Percentiles rank a stretch among this genome's conserved stretches.
Conservation (phyloP, 768 basidiomycete species). For the Auricularia cornea region DNA sequence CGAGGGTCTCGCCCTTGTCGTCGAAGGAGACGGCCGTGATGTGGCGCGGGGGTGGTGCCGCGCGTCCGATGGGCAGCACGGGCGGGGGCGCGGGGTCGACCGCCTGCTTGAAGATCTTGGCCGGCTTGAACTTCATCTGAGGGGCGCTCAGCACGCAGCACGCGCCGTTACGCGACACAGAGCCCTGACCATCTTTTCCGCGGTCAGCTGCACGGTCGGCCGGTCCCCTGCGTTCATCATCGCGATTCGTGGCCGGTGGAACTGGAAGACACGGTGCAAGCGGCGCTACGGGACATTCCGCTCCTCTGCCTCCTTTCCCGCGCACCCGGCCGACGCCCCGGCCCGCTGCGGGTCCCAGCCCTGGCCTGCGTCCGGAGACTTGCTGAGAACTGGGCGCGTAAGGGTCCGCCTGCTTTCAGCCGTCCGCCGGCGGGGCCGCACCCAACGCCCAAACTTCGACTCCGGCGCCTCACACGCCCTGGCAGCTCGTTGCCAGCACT, state of each 20-base stretch:
- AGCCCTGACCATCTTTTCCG: background rate
- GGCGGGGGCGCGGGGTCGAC: conserved; percentile 54
- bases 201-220: background rate
- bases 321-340: too few species aligned
- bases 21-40: conserved; percentile 90
- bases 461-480: too few species aligned
- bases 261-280: too few species aligned
- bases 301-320: too few species aligned
- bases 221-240: background rate
- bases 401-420: too few species aligned
- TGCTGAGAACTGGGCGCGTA: too few species aligned
- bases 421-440: too few species aligned
- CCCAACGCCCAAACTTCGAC: too few species aligned
- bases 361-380: too few species aligned
- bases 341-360: too few species aligned
- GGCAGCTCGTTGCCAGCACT: too few species aligned
- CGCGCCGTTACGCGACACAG: background rate
- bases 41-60: conserved; percentile 42
- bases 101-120: conserved; percentile 78
- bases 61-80: conserved; percentile 27
- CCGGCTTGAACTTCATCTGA: conserved; percentile 73
- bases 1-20: conserved; percentile 75
- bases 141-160: background rate
- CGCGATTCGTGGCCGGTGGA: background rate
- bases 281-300: too few species aligned